Percentiles rank a stretch among this genome's conserved stretches.
These are phyloP conservation scores for Lipomyces yamadae DNA, from an alignment of 805 yeast species.

Conservation along the genomic window DNA sequence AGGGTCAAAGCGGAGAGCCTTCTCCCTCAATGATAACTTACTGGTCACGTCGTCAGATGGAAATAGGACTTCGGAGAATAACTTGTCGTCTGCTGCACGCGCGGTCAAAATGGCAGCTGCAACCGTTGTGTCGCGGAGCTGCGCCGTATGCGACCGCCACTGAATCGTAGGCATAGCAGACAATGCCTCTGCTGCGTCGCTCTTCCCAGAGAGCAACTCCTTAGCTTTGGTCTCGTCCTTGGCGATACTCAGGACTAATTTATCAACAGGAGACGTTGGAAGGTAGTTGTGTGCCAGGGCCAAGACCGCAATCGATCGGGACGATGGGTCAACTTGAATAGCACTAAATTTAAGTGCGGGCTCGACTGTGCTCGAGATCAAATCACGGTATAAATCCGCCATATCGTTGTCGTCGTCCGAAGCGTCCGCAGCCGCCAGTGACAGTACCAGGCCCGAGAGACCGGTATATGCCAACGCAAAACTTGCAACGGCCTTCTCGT, in stretches of 20 bases:
- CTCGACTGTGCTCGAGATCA: constrained; percentile 64
- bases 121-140: constrained; percentile 69
- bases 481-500: constrained; percentile 57
- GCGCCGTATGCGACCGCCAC: constrained; percentile 68
- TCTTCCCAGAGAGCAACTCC: constrained; percentile 23
- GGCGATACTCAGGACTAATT: constrained; percentile 49
- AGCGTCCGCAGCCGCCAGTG: constrained; percentile 35
- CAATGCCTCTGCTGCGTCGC: constrained; percentile 36
- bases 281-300: constrained; percentile 55
- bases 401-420: constrained; percentile 37
- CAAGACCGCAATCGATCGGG: constrained; percentile 54
- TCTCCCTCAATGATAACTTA: neutral
- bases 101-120: constrained; percentile 52
- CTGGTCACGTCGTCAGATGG: constrained; percentile 30
- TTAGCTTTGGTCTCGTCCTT: constrained; percentile 29
- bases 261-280: constrained; percentile 49
- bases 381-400: constrained; percentile 54
- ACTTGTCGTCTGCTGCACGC: constrained; percentile 36
- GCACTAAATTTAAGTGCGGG: constrained; percentile 61
- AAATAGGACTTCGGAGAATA: constrained; percentile 33
- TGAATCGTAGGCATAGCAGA: constrained; percentile 53
- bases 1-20: constrained; percentile 53
- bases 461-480: constrained; percentile 66
- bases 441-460: constrained; percentile 57
- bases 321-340: constrained; percentile 16